A percentile compares a stretch with the other conserved stretches of the same genome.
Conservation (phyloP, 768 basidiomycete genomes). For the Russula earlei region DNA sequence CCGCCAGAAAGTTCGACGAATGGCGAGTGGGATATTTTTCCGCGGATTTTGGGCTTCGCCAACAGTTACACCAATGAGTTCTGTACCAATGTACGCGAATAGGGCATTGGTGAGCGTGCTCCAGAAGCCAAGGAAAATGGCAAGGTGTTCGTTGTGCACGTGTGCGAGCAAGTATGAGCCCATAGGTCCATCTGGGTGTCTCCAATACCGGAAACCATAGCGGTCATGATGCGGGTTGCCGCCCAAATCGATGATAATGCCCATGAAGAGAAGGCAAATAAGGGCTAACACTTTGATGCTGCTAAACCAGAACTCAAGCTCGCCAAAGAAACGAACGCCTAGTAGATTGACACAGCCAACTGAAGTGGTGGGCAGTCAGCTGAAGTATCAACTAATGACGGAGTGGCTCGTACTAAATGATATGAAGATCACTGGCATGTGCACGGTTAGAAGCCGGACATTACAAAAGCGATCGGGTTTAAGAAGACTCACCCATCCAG, state of each 20-base stretch:
- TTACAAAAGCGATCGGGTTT: neutral
- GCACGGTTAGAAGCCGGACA: no score
- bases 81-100: constrained; percentile 64
- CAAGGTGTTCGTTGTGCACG: constrained; percentile 31
- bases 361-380: constrained; percentile 18
- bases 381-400: neutral
- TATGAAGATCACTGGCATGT: no score
- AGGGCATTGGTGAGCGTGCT: constrained; percentile 55
- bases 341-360: constrained; percentile 50
- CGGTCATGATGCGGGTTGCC: constrained; percentile 31
- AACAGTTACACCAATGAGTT: constrained; percentile 60
- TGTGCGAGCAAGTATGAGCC: constrained; percentile 38
- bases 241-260: constrained; percentile 35
- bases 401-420: no score
- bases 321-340: constrained; percentile 58
- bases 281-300: constrained; percentile 51
- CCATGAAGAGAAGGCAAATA: constrained; percentile 41
- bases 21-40: constrained; percentile 65
- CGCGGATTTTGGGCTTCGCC: constrained; percentile 57
- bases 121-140: constrained; percentile 66
- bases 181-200: constrained; percentile 50
- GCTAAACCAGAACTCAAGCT: constrained; percentile 68
- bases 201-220: constrained; percentile 31
- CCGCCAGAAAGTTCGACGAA: constrained; percentile 52
- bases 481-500: constrained; percentile 44